Conservation (phyloP, 495 filamentous ascomycete species). For the Cairneyella variabilis region DNA sequence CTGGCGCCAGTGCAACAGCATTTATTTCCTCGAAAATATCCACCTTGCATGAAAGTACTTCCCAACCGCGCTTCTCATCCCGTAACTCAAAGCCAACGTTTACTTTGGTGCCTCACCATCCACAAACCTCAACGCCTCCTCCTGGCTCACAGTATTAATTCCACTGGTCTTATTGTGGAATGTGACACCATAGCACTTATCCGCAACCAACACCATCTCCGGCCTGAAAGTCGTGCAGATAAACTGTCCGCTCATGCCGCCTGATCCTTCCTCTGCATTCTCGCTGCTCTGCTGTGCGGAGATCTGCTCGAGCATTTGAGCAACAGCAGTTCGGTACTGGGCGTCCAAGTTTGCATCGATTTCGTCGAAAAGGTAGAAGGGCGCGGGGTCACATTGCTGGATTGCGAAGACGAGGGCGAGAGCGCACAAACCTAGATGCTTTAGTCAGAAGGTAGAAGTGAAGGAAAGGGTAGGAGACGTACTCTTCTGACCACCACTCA, state of each 20-base stretch:
- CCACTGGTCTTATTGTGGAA: conserved; percentile 91
- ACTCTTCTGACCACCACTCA: conserved; percentile 98
- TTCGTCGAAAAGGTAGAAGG: conserved; percentile 99
- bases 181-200: conserved; percentile 96
- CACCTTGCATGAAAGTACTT: too few species aligned
- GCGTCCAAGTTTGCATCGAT: conserved; percentile 98
- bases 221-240: conserved; percentile 95
- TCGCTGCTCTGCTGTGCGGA: conserved; percentile 49
- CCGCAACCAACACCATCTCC: conserved; percentile 91
- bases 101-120: conserved; percentile 61
- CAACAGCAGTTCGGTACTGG: conserved; percentile 93
- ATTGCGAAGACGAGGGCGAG: conserved; percentile 98
- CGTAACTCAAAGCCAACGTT: too few species aligned
- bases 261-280: conserved; percentile 36
- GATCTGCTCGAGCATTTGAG: conserved; percentile 77
- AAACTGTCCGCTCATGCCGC: conserved; percentile 51
- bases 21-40: too few species aligned
- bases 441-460: conserved; percentile 24
- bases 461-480: conserved; percentile 34
- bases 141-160: conserved; percentile 81
- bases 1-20: too few species aligned
- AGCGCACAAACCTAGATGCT: conserved; percentile 73
- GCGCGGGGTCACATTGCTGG: conserved; percentile 93
- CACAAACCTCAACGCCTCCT: conserved; percentile 90
- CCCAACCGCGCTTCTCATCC: background rate